Evolutionary conservation across 441 rosid species (phyloP).

Genomic region (Gossypium gossypioides): DNA sequence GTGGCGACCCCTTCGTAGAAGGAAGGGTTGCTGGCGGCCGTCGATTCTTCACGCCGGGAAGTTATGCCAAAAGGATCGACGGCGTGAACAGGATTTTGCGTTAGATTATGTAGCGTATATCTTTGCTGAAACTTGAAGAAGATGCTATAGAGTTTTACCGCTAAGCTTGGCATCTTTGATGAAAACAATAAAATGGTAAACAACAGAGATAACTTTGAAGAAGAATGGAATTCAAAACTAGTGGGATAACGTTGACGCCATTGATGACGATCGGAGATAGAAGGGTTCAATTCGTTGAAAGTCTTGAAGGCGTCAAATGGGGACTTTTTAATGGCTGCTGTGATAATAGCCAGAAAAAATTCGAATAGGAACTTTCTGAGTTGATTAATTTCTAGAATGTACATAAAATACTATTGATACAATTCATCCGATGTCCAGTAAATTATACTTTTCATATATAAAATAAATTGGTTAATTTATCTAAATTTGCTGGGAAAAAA

Average conservation of each 20-base stretch:
- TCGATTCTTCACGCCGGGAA: slow-evolving; percentile 46
- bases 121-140: slow-evolving; percentile 53
- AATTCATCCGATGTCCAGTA: too few relatives aligned
- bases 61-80: slow-evolving; percentile 38
- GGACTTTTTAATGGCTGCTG: neutral
- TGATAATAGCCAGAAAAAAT: neutral
- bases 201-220: neutral
- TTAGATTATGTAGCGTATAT: slow-evolving; percentile 38
- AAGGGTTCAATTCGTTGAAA: slow-evolving; percentile 9
- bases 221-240: neutral
- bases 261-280: neutral
- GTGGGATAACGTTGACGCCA: slow-evolving; percentile 9
- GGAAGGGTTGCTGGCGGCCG: slow-evolving; percentile 41
- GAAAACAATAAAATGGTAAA: neutral
- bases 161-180: slow-evolving; percentile 44
- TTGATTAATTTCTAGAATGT: neutral
- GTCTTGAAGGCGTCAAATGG: neutral
- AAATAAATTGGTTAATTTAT: too few relatives aligned
- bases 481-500: too few relatives aligned
- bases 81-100: slow-evolving; percentile 26
- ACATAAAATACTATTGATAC: neutral
- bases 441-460: too few relatives aligned
- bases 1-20: slow-evolving; percentile 57
- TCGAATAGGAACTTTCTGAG: neutral
- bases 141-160: slow-evolving; percentile 46